Evolutionary conservation across 2,329 filamentous ascomycete species (phyloP).

Genomic region (Colletotrichum orchidophilum): DNA sequence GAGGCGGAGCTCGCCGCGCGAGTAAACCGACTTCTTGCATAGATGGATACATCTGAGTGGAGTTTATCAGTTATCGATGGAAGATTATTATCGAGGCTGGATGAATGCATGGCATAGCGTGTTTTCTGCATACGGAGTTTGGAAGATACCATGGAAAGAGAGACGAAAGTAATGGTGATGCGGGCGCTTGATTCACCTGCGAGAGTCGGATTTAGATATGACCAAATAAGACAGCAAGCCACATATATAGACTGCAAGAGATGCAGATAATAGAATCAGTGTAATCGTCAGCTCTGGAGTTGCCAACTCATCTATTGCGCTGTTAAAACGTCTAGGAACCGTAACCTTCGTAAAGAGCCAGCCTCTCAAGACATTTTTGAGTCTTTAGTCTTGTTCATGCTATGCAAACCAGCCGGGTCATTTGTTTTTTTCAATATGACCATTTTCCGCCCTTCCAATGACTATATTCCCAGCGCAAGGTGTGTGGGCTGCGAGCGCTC

Average conservation of each 20-base stretch:
- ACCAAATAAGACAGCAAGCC: not conserved
- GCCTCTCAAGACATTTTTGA: constrained; percentile 12
- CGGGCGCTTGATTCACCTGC: not conserved
- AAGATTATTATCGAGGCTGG: not conserved
- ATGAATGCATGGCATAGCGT: constrained; percentile 10
- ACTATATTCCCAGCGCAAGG: constrained; percentile 28
- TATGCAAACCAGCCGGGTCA: constrained; percentile 30
- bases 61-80: not conserved
- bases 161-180: not conserved
- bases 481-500: not conserved
- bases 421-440: constrained; percentile 3
- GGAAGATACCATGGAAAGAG: constrained; percentile 22
- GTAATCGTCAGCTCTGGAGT: constrained; percentile 27
- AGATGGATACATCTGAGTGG: not conserved
- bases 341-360: constrained; percentile 31
- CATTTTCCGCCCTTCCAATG: constrained; percentile 16
- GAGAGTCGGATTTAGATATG: not conserved
- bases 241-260: not conserved
- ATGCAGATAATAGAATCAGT: constrained; percentile 10
- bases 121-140: constrained; percentile 25
- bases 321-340: constrained; percentile 33
- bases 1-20: constrained; percentile 31
- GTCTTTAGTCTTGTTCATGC: constrained; percentile 26
- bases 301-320: constrained; percentile 35
- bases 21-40: constrained; percentile 26